Evolutionary conservation across 495 filamentous ascomycete species (phyloP), one percentile per base, ranked within the genome.

Genomic region (Podospora comata): DNA sequence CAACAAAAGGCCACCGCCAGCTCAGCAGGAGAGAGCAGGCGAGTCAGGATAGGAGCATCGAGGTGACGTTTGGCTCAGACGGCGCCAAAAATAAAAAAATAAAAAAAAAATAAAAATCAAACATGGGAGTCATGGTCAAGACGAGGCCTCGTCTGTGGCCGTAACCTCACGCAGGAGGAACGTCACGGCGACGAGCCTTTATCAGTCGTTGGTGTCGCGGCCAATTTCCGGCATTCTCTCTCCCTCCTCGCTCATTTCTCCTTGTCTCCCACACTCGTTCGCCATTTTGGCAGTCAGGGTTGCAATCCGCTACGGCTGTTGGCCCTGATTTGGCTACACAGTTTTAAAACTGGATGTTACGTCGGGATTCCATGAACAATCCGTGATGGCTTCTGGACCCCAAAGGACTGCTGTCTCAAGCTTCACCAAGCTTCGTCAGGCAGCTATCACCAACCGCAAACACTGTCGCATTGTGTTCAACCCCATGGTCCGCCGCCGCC

Each of bases 271-370:
- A 48, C 39, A 48, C 39, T 48, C 9, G 6, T 48, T 48, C 15
- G 7, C 9, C 5, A 16, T 48, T 3, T 0, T 48, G 1, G 39
- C 39, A 48, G 15, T 48, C 54, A 68, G 53, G 67, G 59, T 58
- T 60, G 44, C n/a, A 62, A 53, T 54, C 28, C 65, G 55, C 56
- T 64, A 7, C 68, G 68, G 68, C 67, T 70, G 64, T 65, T 70
- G 54, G 20, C n/a, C 60, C 68, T 27, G 58, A 65, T 61, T 63
- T 64, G 34, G 44, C 59, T 70, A 53, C 68, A 70, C 39, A 60
- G 55, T 58, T 3, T 23, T 18, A 9, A 23, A 23, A 5, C n/a
- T 16, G 18, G 15, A 26, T 15, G 20, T 23, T 16, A 65, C 39
- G 30, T 34, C 44, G 27, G 30, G 7, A 9, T n/a, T 2, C n/a